These are phyloP conservation scores for Quercus phellos DNA, from an alignment of 331 rosid species.

Conservation along the genomic window DNA sequence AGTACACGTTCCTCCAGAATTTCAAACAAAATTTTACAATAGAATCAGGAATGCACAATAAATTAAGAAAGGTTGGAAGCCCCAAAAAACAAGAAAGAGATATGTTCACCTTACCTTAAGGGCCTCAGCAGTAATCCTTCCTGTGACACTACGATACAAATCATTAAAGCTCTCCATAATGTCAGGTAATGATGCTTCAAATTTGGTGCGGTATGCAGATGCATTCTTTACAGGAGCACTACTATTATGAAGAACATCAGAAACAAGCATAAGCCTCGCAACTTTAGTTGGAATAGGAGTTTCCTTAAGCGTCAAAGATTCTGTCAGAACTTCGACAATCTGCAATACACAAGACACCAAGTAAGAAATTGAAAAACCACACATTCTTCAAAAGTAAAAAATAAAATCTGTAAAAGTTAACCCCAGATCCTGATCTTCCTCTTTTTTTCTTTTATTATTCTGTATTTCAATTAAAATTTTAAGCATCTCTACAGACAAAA, in stretches of 20 bases:
- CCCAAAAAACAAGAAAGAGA: not conserved
- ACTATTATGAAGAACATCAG: conserved; percentile 98
- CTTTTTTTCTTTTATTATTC: not conserved
- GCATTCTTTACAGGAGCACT: conserved; percentile 99
- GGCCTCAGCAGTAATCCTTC: conserved; percentile 99
- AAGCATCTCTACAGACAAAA: not conserved
- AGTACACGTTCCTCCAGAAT: conserved; percentile 81
- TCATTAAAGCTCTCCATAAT: conserved; percentile 98
- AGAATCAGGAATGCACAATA: not conserved
- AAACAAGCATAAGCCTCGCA: conserved; percentile 99
- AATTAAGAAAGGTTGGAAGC: conserved; percentile 9
- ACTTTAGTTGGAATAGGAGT: conserved; percentile 97
- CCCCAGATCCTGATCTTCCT: not conserved
- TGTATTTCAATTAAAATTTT: not conserved
- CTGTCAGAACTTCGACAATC: conserved; percentile 97
- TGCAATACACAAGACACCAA: conserved; percentile 34
- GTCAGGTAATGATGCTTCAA: conserved; percentile 91
- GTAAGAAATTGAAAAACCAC: not conserved
- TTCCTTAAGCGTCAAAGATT: conserved; percentile 96
- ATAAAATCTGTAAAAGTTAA: not conserved
- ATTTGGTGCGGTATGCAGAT: conserved; percentile 97
- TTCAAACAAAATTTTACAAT: conserved; percentile 17
- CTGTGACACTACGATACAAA: conserved; percentile 80
- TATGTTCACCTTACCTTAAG: conserved; percentile 58
- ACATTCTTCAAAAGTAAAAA: not conserved